Base-by-base conservation (phyloP, 2,329 filamentous ascomycete genomes). In the Hypoxylon rubiginosum region DNA sequence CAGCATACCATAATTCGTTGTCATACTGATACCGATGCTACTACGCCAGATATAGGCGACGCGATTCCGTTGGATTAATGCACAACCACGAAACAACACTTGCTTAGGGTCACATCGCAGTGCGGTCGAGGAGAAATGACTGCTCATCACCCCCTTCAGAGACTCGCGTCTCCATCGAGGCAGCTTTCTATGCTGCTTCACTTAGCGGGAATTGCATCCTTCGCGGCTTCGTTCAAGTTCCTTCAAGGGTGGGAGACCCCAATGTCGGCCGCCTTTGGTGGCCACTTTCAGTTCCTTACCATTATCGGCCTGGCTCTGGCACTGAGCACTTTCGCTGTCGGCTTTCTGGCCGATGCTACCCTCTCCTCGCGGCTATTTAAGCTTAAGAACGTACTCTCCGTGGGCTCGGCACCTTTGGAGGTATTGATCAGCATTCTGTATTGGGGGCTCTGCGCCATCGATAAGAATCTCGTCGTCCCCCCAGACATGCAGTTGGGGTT, bases 201-300 rank as follows among this genome's bases (percentile, higher is more conserved):
- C 77, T 77, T 83, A 2, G 67, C 81, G 1, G 87, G 87, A 54
- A 80, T 86, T 50, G 72, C 79, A 39, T 88, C 85, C 6, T 89
- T 89, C 72, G 70, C 78, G 19, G 82, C 83, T 51, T 87, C 82
- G 54, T 89, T 88, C 74, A 77, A 81, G 63, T 88, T 85, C 71
- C 79, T 89, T 2, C 71, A 76, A 15, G 68, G 72, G 11, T 86
- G 83, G 77, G 84, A 86, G 1, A 85, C 82, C 10, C 78, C 82
- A 55, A 84, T 89, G 48, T 85, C 85, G 54, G 79, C 82, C 0
- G 83, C 88, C 1, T 92, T 90, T 72, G 91, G 91, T 62, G 85
- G 90, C 79, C 86, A 91, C 74, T 86, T 89, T 67, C 89, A 92
- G 76, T 92, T 91, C 73, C 84, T 94, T 32, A 94, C 91, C 69